Evolutionary conservation across 305 asterid genomes (phyloP).

Genomic region (Monarda citriodora): DNA sequence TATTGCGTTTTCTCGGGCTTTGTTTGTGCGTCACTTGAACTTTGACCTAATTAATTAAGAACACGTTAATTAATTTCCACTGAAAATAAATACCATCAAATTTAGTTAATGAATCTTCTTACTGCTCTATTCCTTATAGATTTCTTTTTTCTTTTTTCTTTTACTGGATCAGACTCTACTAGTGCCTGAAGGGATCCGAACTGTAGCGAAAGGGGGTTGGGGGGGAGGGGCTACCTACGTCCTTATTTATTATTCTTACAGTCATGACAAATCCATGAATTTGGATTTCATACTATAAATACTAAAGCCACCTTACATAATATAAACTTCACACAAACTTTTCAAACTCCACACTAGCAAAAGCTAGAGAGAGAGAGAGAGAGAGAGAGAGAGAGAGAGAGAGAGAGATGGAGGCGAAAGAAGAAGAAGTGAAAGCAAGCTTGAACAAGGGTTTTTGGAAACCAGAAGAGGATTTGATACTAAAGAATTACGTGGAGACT

Average conservation of each 20-base stretch:
- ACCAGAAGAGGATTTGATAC: slow-evolving; percentile 58
- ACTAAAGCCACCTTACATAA: not conserved
- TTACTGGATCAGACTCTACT: too few species aligned
- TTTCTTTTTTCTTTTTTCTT: too few species aligned
- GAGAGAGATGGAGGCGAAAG: slow-evolving; percentile 29
- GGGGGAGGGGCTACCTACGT: slow-evolving; percentile 10
- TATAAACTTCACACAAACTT: not conserved
- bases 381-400: not conserved
- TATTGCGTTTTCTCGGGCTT: slow-evolving; percentile 22
- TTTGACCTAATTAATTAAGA: too few species aligned
- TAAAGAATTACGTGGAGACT: slow-evolving; percentile 55
- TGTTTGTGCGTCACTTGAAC: not conserved
- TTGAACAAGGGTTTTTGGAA: slow-evolving; percentile 67
- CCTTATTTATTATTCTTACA: too few species aligned
- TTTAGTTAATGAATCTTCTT: too few species aligned
- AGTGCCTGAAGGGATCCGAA: too few species aligned
- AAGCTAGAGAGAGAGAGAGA: not conserved
- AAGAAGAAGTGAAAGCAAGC: slow-evolving; percentile 22
- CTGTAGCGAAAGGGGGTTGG: too few species aligned
- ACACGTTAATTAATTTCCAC: too few species aligned
- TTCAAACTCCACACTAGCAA: too few species aligned
- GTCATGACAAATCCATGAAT: slow-evolving; percentile 7
- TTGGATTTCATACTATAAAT: not conserved
- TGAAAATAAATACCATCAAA: too few species aligned
- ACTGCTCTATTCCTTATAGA: too few species aligned